Evolutionary conservation across 2,329 filamentous ascomycete genomes (phyloP), one percentile per base, ranked within the genome.

Genomic region (Aspergillus luchuensis): DNA sequence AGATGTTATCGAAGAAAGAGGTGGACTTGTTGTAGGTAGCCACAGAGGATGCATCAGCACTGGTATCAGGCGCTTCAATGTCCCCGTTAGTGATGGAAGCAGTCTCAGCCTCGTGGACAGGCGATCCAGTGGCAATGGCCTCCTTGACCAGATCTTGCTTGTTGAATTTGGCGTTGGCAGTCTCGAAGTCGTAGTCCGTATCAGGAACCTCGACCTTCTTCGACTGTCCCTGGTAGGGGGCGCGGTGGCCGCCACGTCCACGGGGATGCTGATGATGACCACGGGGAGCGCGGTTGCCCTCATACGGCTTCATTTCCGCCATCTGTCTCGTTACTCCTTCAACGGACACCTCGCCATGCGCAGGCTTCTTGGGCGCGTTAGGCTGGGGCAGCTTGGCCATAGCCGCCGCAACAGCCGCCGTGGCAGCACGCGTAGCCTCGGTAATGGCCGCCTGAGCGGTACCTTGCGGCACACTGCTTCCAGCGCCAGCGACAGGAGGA

Each of bases 1-100:
- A 96, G 66, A 99, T 97, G 76, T 99, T 97, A 79, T 99, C 95
- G 73, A 99, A 99, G 83, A 99, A 99, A 1, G 92, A 97, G 3
- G 81, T 87, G 5, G 88, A 84, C 78, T 92, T 97, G 81, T 97
- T 94, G 80, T 99, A 99, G 0, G 87, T 84, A 30, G 78, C 74
- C 38, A 81, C 79, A 8, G 28, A 30, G 25, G 68, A 63, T 19
- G 75, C 71, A 11, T 66, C 59, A 59, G 67, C 68, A 21, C 71
- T 76, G 13, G 72, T 63, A 13, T 75, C 74, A 23, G 82, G 76
- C 0, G 74, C 64, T 8, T 68, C 68, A 10, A 74, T 60, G 7
- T 77, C 60, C 6, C 76, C 79, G 33, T 79, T 80, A 0, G 81
- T 74, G 3, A 79, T 38, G 21, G 54, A 64, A 10, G 74, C 79